Evolutionary conservation across 306 rosid species (phyloP).

Genomic region (Quercus wislizeni): DNA sequence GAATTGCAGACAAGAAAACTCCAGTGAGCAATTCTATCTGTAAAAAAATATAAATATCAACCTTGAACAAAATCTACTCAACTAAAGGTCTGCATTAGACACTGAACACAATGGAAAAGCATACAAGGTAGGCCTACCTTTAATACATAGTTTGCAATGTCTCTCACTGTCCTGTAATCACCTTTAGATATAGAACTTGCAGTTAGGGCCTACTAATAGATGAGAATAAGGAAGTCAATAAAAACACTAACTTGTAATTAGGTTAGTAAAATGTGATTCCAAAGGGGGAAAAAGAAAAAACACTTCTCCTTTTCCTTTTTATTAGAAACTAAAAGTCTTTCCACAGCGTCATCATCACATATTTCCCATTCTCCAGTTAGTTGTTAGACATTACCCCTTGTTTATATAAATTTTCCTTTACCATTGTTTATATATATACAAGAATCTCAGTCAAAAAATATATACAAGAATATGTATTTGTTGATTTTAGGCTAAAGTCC

Average conservation of each 20-base stretch:
- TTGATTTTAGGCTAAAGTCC: too few species aligned
- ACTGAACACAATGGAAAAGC: constrained; percentile 14
- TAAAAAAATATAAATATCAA: constrained; percentile 23
- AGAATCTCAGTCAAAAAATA: too few species aligned
- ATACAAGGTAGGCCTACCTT: constrained; percentile 39
- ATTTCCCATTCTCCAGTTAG: too few species aligned
- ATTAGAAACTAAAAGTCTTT: too few species aligned
- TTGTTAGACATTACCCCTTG: too few species aligned
- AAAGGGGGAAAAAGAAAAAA: not conserved
- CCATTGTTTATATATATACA: too few species aligned
- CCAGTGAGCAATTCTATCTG: constrained; percentile 80
- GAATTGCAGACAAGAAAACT: constrained; percentile 60
- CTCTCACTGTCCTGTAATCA: constrained; percentile 71
- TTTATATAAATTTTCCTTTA: too few species aligned
- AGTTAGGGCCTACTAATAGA: constrained; percentile 62
- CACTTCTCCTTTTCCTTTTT: too few species aligned
- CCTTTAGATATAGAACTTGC: constrained; percentile 84
- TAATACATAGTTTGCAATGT: constrained; percentile 52
- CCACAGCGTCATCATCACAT: too few species aligned
- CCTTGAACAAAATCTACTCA: constrained; percentile 18
- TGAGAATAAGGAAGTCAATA: constrained; percentile 16
- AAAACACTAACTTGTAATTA: not conserved
- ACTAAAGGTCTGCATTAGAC: constrained; percentile 7
- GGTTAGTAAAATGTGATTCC: not conserved
- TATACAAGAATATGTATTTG: too few species aligned